Evolutionary conservation across 2,329 filamentous ascomycete species (phyloP).

Genomic region (Coniochaeta pulveracea): DNA sequence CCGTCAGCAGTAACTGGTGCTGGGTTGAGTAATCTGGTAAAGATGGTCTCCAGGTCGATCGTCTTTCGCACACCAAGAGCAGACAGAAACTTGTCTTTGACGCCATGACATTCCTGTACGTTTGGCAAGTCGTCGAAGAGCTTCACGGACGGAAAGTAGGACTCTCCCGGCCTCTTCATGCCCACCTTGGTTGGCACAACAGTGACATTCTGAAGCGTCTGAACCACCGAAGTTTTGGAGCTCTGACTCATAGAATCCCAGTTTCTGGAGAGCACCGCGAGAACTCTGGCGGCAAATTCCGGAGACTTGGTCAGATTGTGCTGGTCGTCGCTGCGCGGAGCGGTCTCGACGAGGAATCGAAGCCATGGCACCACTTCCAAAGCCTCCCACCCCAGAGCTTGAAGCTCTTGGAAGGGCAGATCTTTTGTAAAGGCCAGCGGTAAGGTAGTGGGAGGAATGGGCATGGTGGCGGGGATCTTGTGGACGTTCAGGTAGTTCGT

Average conservation of each 20-base stretch:
- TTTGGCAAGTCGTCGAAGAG: slow-evolving; percentile 88
- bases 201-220: slow-evolving; percentile 54
- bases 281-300: slow-evolving; percentile 64
- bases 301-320: slow-evolving; percentile 62
- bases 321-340: slow-evolving; percentile 44
- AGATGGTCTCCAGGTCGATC: slow-evolving; percentile 87
- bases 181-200: slow-evolving; percentile 85
- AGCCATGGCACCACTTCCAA: slow-evolving; percentile 82
- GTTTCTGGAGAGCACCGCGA: slow-evolving; percentile 74
- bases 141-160: slow-evolving; percentile 89
- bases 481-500: slow-evolving; percentile 63
- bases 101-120: slow-evolving; percentile 60
- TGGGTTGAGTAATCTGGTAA: slow-evolving; percentile 66
- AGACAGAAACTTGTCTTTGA: slow-evolving; percentile 84
- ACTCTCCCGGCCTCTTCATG: slow-evolving; percentile 74
- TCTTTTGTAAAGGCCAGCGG: slow-evolving; percentile 72
- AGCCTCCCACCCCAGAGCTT: slow-evolving; percentile 76
- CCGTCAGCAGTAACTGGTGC: slow-evolving; percentile 39
- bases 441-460: slow-evolving; percentile 70
- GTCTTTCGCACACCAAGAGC: slow-evolving; percentile 89
- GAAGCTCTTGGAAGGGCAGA: slow-evolving; percentile 56
- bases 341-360: slow-evolving; percentile 62
- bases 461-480: slow-evolving; percentile 70
- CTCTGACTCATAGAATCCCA: slow-evolving; percentile 69
- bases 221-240: slow-evolving; percentile 54